These are phyloP conservation scores for Dichotomocladium elegans DNA, from an alignment of 371 early-diverging fungal species.

Conservation along the genomic window DNA sequence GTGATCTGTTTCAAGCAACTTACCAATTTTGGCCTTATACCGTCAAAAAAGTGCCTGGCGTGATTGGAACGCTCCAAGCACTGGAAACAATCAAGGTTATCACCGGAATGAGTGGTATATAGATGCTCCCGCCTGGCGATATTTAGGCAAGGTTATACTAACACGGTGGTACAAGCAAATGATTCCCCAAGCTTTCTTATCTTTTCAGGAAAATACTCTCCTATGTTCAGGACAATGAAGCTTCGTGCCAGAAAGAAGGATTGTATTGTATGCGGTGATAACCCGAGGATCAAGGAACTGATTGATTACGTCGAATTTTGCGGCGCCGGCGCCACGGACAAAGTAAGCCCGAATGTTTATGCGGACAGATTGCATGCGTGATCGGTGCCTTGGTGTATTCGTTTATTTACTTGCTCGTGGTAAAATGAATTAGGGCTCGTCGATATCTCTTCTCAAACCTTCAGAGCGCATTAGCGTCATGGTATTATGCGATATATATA, in stretches of 20 bases:
- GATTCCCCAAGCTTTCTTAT: slow-evolving; percentile 68
- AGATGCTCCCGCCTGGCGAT: neutral
- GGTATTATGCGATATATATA: slow-evolving; percentile 3
- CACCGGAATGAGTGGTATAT: slow-evolving; percentile 32
- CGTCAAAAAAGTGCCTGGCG: slow-evolving; percentile 94
- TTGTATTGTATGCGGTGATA: slow-evolving; percentile 86
- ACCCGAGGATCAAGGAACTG: slow-evolving; percentile 71
- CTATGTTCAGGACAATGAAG: slow-evolving; percentile 80
- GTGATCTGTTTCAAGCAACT: neutral
- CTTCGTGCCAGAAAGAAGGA: slow-evolving; percentile 63
- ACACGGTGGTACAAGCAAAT: neutral
- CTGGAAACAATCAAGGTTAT: slow-evolving; percentile 91
- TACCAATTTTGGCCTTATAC: neutral
- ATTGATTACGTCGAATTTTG: slow-evolving; percentile 93
- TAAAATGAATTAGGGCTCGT: slow-evolving; percentile 9
- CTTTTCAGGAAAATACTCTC: slow-evolving; percentile 68
- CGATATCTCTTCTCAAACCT: slow-evolving; percentile 16
- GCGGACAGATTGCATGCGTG: neutral
- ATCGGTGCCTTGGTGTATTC: neutral
- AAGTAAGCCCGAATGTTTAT: slow-evolving; percentile 29
- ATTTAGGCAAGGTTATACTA: neutral
- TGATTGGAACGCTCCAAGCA: slow-evolving; percentile 95
- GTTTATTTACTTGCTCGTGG: neutral
- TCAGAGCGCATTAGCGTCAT: slow-evolving; percentile 30
- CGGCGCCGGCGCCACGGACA: slow-evolving; percentile 75